These are phyloP conservation scores for Luffa acutangula DNA, from an alignment of 306 rosid species.

Conservation along the genomic window DNA sequence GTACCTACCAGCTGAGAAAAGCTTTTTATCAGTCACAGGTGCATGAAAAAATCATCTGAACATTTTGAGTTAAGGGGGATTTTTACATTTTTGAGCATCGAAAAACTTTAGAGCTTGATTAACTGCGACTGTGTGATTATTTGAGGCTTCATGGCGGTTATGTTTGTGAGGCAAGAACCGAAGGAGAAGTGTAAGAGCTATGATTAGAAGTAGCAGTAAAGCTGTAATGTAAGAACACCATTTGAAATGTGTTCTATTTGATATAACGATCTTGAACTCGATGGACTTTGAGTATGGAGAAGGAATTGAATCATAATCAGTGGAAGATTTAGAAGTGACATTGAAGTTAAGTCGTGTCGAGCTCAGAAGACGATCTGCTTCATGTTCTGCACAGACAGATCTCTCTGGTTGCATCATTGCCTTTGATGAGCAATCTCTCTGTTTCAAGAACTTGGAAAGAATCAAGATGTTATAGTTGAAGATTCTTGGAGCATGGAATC, in stretches of 20 bases:
- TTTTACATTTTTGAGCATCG: constrained; percentile 71
- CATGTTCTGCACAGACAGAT: constrained; percentile 36
- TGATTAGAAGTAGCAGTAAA: constrained; percentile 14
- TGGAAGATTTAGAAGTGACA: constrained; percentile 26
- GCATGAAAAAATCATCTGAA: not conserved
- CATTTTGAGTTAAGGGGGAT: not conserved
- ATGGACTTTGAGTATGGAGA: constrained; percentile 42
- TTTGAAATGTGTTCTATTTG: constrained; percentile 29
- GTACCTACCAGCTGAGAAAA: constrained; percentile 50
- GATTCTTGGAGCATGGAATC: not conserved
- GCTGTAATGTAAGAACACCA: constrained; percentile 29
- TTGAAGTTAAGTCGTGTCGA: constrained; percentile 29
- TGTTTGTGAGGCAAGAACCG: constrained; percentile 37
- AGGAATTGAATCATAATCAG: constrained; percentile 37
- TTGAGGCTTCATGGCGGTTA: constrained; percentile 26
- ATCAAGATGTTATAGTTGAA: not conserved
- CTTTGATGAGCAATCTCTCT: not conserved
- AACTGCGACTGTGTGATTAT: constrained; percentile 44
- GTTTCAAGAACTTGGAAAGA: not conserved
- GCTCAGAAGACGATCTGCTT: constrained; percentile 43
- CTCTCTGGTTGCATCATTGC: constrained; percentile 20
- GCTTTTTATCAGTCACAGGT: not conserved
- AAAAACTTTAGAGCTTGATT: constrained; percentile 65
- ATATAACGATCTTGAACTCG: constrained; percentile 39
- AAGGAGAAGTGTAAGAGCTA: constrained; percentile 27